These are phyloP conservation scores for Cladobotryum mycophilum DNA, from an alignment of 2,329 filamentous ascomycete species.

Conservation along the genomic window DNA sequence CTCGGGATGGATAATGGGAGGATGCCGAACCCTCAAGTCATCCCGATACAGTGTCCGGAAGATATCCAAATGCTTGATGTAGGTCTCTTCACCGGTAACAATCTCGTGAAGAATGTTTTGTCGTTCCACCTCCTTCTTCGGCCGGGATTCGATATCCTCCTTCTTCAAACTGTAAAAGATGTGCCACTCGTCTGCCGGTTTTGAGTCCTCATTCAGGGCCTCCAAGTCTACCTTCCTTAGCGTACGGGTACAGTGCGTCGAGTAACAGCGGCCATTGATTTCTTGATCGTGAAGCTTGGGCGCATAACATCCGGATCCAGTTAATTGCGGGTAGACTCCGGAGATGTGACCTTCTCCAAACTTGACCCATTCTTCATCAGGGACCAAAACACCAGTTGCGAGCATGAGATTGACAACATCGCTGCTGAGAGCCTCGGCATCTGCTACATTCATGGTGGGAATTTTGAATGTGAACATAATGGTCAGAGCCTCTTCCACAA, in stretches of 20 bases:
- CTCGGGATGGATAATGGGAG: slow-evolving; percentile 73
- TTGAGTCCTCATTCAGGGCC: slow-evolving; percentile 63
- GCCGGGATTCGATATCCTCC: slow-evolving; percentile 62
- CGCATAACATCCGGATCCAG: slow-evolving; percentile 85
- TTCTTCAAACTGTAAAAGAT: slow-evolving; percentile 81
- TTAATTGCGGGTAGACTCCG: slow-evolving; percentile 89
- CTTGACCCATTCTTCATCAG: slow-evolving; percentile 97
- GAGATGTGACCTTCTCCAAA: slow-evolving; percentile 75
- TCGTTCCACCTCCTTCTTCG: slow-evolving; percentile 82
- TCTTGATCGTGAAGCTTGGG: slow-evolving; percentile 70
- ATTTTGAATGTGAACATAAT: slow-evolving; percentile 91
- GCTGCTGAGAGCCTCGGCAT: slow-evolving; percentile 80
- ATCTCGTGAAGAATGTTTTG: slow-evolving; percentile 96
- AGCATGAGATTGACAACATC: slow-evolving; percentile 78
- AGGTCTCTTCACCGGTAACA: slow-evolving; percentile 85
- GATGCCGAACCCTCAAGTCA: slow-evolving; percentile 63
- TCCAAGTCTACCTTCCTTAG: slow-evolving; percentile 90
- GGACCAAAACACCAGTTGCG: slow-evolving; percentile 66
- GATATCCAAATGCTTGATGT: slow-evolving; percentile 83
- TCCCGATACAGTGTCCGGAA: slow-evolving; percentile 81
- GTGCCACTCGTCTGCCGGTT: slow-evolving; percentile 72
- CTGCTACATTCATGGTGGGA: slow-evolving; percentile 95
- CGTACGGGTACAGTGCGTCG: slow-evolving; percentile 87
- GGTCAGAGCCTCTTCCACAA: slow-evolving; percentile 80
- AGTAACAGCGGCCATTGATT: slow-evolving; percentile 76